Evolutionary conservation across 495 filamentous ascomycete species (phyloP).

Genomic region (Chaetomium cochliodes): DNA sequence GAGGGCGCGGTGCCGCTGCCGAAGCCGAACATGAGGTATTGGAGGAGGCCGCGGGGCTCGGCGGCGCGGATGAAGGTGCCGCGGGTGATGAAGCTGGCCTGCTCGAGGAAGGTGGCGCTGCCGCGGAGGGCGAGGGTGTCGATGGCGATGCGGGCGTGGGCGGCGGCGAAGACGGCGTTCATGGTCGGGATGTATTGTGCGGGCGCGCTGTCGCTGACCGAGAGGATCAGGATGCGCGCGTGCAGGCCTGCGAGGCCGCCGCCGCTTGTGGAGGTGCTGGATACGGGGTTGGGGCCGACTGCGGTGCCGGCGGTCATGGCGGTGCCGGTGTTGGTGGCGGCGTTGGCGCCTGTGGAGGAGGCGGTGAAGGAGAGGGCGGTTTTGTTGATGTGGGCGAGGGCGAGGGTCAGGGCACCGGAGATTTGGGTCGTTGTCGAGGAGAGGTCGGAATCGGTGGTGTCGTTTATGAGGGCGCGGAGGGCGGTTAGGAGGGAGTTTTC

Average conservation of each 20-base stretch:
- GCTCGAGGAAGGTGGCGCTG: constrained; percentile 83
- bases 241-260: constrained; percentile 54
- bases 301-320: constrained; percentile 19
- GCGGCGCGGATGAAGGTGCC: constrained; percentile 80
- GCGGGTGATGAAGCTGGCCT: constrained; percentile 84
- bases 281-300: constrained; percentile 33
- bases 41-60: constrained; percentile 64
- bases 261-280: constrained; percentile 34
- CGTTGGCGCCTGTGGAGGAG: constrained; percentile 17
- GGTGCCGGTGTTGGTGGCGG: constrained; percentile 29
- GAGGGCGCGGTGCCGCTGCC: constrained; percentile 42
- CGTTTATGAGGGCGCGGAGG: constrained; percentile 64
- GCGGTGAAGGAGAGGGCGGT: constrained; percentile 44
- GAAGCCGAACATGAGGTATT: constrained; percentile 96
- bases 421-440: constrained; percentile 70
- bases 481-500: constrained; percentile 73
- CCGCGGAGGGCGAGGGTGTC: constrained; percentile 85
- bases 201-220: constrained; percentile 77
- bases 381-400: constrained; percentile 82
- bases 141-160: constrained; percentile 79
- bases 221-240: constrained; percentile 81
- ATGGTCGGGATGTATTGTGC: constrained; percentile 96
- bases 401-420: constrained; percentile 86
- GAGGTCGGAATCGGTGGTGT: constrained; percentile 61
- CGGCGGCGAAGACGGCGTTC: constrained; percentile 95